A percentile compares a stretch with the other conserved stretches of the same genome.
These are phyloP conservation scores for Jasminum sambac DNA, from an alignment of 257 asterid genomes.

Conservation along the genomic window DNA sequence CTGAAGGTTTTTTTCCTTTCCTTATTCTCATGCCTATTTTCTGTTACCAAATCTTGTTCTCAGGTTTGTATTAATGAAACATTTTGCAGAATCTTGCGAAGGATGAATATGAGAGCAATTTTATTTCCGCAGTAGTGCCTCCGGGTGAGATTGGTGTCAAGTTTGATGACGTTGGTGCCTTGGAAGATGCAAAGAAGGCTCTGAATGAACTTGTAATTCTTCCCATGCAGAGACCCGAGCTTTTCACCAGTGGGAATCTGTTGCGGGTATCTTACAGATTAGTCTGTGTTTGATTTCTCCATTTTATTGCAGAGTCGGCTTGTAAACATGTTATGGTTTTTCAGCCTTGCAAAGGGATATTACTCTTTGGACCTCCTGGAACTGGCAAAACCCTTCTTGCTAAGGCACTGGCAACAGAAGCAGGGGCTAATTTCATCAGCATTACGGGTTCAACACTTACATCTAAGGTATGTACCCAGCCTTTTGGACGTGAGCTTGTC, in stretches of 20 bases:
- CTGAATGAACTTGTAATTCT: slow-evolving; percentile 94
- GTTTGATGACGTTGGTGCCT: slow-evolving; percentile 97
- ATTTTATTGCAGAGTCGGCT: slow-evolving; percentile 14
- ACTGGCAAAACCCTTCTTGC: slow-evolving; percentile 99
- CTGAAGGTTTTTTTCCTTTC: slow-evolving; percentile 58
- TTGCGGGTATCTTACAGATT: slow-evolving; percentile 59
- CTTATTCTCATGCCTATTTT: slow-evolving; percentile 1
- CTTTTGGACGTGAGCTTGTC: neutral
- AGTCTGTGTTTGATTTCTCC: slow-evolving; percentile 6
- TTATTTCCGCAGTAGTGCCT: slow-evolving; percentile 92
- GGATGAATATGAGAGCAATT: slow-evolving; percentile 97
- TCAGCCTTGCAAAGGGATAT: slow-evolving; percentile 99
- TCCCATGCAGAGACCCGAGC: slow-evolving; percentile 98
- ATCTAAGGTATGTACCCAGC: slow-evolving; percentile 61
- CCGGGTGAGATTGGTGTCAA: slow-evolving; percentile 96
- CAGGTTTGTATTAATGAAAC: slow-evolving; percentile 23
- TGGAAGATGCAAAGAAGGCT: slow-evolving; percentile 90
- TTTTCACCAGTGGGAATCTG: slow-evolving; percentile 90
- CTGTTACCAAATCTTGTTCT: slow-evolving; percentile 11
- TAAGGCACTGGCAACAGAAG: slow-evolving; percentile 98
- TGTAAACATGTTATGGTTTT: neutral
- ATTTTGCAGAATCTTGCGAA: slow-evolving; percentile 81
- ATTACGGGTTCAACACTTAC: slow-evolving; percentile 97
- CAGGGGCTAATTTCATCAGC: slow-evolving; percentile 96
- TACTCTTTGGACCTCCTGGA: slow-evolving; percentile 99